Conservation (phyloP, 164 flowering plant species). For the Saururus chinensis region DNA sequence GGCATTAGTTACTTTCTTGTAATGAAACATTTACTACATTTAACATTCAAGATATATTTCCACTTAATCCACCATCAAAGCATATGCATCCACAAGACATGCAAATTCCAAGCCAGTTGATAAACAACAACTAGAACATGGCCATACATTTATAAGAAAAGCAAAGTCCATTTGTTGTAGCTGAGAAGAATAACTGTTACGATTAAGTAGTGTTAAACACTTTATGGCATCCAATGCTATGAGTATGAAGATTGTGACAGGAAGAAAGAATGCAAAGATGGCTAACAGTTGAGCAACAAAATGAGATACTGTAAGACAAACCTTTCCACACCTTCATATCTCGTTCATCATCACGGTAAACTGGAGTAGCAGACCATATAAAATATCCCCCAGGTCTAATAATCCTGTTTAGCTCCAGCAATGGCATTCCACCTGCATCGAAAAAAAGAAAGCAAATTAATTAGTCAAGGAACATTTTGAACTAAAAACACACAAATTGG, state of each 20-base stretch:
- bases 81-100: too few species aligned
- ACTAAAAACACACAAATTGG: not conserved
- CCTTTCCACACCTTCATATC: constrained; percentile 67
- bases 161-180: not conserved
- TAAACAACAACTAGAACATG: not conserved
- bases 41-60: not conserved
- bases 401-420: constrained; percentile 79
- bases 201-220: too few species aligned
- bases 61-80: not conserved
- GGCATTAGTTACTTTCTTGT: not conserved
- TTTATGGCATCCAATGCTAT: not conserved
- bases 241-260: not conserved
- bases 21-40: too few species aligned
- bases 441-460: constrained; percentile 2
- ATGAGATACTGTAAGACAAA: constrained; percentile 16
- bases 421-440: constrained; percentile 73
- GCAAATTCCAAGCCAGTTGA: not conserved
- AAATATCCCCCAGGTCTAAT: constrained; percentile 94
- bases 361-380: constrained; percentile 95
- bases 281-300: not conserved
- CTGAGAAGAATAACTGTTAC: not conserved
- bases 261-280: not conserved
- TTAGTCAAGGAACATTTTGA: not conserved
- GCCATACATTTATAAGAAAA: not conserved
- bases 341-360: constrained; percentile 59